Evolutionary conservation across 345 rosid species (phyloP).

Genomic region (Eucalyptus sideroxylon): DNA sequence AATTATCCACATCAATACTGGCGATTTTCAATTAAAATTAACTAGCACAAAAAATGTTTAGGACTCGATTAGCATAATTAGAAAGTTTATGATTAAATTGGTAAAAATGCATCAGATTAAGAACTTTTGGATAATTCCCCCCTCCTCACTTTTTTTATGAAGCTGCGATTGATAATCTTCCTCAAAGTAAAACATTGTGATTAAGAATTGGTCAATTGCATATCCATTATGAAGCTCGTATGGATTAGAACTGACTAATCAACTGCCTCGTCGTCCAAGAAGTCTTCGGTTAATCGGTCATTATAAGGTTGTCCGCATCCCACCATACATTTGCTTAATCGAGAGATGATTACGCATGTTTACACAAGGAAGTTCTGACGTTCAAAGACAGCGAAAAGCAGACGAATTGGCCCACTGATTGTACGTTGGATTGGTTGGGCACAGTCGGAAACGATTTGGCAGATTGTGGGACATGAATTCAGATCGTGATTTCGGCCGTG

Average conservation of each 20-base stretch:
- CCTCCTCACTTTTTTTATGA: not conserved
- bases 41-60: too few species aligned
- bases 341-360: not conserved
- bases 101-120: too few species aligned
- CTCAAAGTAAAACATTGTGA: not conserved
- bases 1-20: too few species aligned
- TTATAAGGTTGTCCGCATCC: not conserved
- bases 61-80: not conserved
- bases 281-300: not conserved
- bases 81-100: too few species aligned
- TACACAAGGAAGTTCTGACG: not conserved
- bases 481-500: not conserved
- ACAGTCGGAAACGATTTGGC: not conserved
- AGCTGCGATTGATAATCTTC: not conserved
- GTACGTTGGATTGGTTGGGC: not conserved
- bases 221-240: not conserved
- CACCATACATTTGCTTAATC: not conserved
- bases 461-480: not conserved
- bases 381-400: not conserved
- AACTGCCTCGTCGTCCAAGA: not conserved
- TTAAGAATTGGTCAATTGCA: not conserved
- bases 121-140: not conserved
- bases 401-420: not conserved
- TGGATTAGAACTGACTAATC: not conserved
- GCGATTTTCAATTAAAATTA: too few species aligned